Evolutionary conservation across 202 grass and related monocot species (phyloP), one percentile per base, ranked within the genome.

Genomic region (Digitaria exilis): DNA sequence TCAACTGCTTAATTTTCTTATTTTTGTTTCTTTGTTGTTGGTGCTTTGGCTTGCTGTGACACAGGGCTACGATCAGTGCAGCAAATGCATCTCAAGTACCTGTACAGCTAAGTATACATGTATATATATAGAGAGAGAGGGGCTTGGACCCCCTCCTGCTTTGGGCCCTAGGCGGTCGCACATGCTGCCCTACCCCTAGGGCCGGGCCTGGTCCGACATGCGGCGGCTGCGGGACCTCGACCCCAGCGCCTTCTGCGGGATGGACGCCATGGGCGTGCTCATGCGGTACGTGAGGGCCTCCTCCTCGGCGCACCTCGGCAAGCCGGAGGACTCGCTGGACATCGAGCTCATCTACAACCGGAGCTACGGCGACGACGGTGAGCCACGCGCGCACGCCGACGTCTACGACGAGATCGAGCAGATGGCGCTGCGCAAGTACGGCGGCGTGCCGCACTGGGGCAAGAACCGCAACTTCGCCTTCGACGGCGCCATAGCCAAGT

Each of bases 381-480:
- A 30, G 59, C 87, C 75, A 1, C 85, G 90, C 35, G 25, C 43
- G 1, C 65, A 88, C 50, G 37, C 89, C 28, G 90, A 93, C 84
- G 68, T 90, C 15, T 32, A 85, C n/a, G 93, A 96, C 74, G 93
- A 96, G 88, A 62, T 92, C 7, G 93, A 96, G 86, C 89, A 97
- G 85, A 91, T 97, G 72, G 91, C 79, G 64, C 14, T 97, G 22
- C 19, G 44, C 8, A 97, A 92, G 87, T 94, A 92, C 77, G 80
- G 84, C 25, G 94, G 66, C 41, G 2, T 90, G 19, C 94, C 94
- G 21, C 94, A 97, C 73, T 94, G 91, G 91, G 94, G 94, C 19
- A 97, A 97, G 94, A 97, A 97, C 79, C 69, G 91, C 2, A 89
- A 94, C 85, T 70, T 94, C 39, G 94, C 80, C 8, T 97, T 97